phyloP scores from a whole-genome alignment of 2,329 filamentous ascomycete species.

The Talaromyces pinophilus region DNA sequence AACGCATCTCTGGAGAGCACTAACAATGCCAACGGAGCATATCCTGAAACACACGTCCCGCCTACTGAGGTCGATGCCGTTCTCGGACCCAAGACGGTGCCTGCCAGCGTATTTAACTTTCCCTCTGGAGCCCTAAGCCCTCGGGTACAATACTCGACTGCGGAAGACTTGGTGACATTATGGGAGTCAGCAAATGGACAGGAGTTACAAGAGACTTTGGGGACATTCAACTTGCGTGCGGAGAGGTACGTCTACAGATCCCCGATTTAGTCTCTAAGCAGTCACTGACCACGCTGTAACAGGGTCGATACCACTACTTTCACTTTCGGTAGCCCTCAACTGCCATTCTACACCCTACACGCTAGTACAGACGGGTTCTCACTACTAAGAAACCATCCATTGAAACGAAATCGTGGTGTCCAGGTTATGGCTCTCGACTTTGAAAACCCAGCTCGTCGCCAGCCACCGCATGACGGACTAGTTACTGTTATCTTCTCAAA shows the following conservation, averaged over 20 bases:
- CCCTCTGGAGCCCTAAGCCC: conserved; percentile 39
- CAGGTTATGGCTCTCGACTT: conserved; percentile 48
- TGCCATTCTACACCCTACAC: conserved; percentile 50
- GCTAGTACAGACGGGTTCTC: conserved; percentile 48
- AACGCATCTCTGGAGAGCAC: conserved; percentile 24
- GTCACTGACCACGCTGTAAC: conserved; percentile 25
- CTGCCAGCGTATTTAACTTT: conserved; percentile 46
- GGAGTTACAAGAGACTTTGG: conserved; percentile 34
- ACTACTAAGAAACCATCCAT: conserved; percentile 46
- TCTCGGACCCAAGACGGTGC: conserved; percentile 45
- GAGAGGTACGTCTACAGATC: conserved; percentile 37
- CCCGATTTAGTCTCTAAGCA: not conserved
- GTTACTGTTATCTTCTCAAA: conserved; percentile 51
- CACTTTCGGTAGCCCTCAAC: conserved; percentile 43
- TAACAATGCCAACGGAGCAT: conserved; percentile 32
- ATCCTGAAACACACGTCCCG: not conserved
- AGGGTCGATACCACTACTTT: conserved; percentile 47
- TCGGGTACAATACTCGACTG: conserved; percentile 41
- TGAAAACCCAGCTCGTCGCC: conserved; percentile 40
- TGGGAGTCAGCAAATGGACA: conserved; percentile 52
- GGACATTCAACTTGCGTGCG: conserved; percentile 44
- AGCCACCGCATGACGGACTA: conserved; percentile 46
- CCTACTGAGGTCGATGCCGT: conserved; percentile 39
- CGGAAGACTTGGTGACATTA: conserved; percentile 42
- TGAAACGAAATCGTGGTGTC: conserved; percentile 41